Percentiles rank a stretch among this genome's conserved stretches.
These are phyloP conservation scores for Capniomyces stellatus DNA, from an alignment of 371 early-diverging fungal genomes.

Conservation along the genomic window DNA sequence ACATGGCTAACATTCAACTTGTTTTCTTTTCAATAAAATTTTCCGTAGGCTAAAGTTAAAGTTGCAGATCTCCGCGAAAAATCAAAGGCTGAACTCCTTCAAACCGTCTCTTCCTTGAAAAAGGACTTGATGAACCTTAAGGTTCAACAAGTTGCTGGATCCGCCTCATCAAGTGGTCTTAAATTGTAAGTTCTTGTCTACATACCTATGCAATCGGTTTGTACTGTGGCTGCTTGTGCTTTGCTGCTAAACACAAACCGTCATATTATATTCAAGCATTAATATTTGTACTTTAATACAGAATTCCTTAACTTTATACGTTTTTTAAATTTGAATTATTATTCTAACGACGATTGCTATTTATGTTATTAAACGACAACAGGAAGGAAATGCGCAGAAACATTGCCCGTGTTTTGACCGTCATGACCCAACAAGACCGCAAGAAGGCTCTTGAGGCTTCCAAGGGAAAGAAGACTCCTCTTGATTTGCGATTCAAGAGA, in stretches of 20 bases:
- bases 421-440: conserved; percentile 77
- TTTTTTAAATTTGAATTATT: background rate
- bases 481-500: conserved; percentile 88
- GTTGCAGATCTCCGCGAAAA: conserved; percentile 78
- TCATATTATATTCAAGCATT: background rate
- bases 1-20: no score
- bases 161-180: conserved; percentile 50
- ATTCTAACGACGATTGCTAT: background rate
- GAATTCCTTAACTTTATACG: background rate
- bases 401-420: conserved; percentile 82
- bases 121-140: conserved; percentile 75
- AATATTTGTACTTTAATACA: background rate
- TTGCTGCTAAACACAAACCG: background rate
- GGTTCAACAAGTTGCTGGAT: conserved; percentile 77
- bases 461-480: conserved; percentile 77
- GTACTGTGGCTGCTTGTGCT: background rate
- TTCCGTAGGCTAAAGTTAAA: conserved; percentile 68
- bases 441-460: conserved; percentile 61
- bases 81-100: conserved; percentile 73
- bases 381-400: conserved; percentile 57
- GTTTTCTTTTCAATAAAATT: no score
- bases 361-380: background rate
- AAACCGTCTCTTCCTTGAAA: conserved; percentile 82
- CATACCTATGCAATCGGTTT: conserved; percentile 1
- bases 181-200: conserved; percentile 42